Conservation (phyloP, 2,329 filamentous ascomycete genomes). For the Aspergillus ustus region DNA sequence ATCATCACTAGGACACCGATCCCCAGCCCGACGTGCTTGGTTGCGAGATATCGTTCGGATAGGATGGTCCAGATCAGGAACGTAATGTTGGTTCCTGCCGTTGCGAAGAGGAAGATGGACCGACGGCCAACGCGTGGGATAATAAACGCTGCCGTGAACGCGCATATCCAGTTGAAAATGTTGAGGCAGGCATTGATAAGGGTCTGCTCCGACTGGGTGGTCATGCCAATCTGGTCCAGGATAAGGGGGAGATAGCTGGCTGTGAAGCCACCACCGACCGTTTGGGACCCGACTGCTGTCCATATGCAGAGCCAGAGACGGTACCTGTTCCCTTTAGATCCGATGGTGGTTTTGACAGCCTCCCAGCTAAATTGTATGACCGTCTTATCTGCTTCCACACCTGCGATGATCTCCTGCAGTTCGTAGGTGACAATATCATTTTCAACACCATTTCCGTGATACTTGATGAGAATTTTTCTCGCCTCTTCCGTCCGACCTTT, state of each 20-base stretch:
- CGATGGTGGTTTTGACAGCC: background rate
- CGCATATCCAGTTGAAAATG: background rate
- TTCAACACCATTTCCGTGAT: background rate
- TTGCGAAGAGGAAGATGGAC: background rate
- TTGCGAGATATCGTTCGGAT: background rate
- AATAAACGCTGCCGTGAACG: background rate
- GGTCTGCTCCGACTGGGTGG: background rate
- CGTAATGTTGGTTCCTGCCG: background rate
- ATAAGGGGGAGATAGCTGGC: background rate
- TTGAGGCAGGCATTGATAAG: background rate
- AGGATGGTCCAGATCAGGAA: background rate
- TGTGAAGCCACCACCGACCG: background rate
- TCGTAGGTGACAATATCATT: background rate
- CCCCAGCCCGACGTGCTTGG: background rate
- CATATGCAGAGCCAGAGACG: background rate
- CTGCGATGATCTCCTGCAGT: background rate
- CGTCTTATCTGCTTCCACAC: background rate
- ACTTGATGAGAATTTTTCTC: background rate
- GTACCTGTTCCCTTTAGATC: background rate
- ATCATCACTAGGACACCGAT: constrained; percentile 2
- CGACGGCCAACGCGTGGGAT: background rate
- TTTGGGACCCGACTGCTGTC: background rate
- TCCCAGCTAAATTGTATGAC: background rate
- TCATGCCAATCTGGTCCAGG: background rate
- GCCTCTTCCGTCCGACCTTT: background rate